Base-by-base conservation (phyloP, 1,139 yeast genomes). In the Geotrichum bryndzae region DNA sequence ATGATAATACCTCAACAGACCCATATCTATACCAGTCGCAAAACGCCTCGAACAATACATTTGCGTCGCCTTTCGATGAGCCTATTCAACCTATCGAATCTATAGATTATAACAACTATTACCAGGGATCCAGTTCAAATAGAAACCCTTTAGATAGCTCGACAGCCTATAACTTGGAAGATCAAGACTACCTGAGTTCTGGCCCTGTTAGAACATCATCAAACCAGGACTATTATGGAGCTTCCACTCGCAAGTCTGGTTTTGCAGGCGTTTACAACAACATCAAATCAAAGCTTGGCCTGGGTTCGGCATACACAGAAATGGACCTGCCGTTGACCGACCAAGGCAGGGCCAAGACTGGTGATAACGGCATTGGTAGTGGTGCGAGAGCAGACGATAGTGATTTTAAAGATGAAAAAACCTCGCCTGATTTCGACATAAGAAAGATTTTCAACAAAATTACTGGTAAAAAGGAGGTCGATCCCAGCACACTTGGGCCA, bases 351-450 rank as follows among this genome's bases (percentile, higher is more conserved):
- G 51, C 54, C 23, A 59, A 38, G 31, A 58, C 57, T 29, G 57
- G 52, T 33, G 60, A 63, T 22, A 45, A 59, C 3, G 60, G 55
- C 1, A 54, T 51, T 8, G 60, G 64, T 5, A 60, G 62, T 33
- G 66, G 68, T n/a, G 66, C 66, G 13, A 57, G 61, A 5, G 66
- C 54, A 8, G 66, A 63, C 35, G 68, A 64, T 29, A 66, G 63
- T 23, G 65, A 61, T n/a, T 66, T 65, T 7, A 62, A 59, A 33
- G 57, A 59, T 1, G 50, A 55, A 33, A 46, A 45, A 51, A n/a
- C 50, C 25, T 56, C 62, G 56, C 72, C 77, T 2, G 83, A 80
- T 61, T 87, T 86, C 68, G 87, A 86, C 67, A 82, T 87, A 41
- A 79, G 87, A 15, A 75, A 80, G 53, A 73, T 86, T 10, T 87